Base-by-base conservation (phyloP, 2,329 filamentous ascomycete genomes). In the Catunica adiposa region DNA sequence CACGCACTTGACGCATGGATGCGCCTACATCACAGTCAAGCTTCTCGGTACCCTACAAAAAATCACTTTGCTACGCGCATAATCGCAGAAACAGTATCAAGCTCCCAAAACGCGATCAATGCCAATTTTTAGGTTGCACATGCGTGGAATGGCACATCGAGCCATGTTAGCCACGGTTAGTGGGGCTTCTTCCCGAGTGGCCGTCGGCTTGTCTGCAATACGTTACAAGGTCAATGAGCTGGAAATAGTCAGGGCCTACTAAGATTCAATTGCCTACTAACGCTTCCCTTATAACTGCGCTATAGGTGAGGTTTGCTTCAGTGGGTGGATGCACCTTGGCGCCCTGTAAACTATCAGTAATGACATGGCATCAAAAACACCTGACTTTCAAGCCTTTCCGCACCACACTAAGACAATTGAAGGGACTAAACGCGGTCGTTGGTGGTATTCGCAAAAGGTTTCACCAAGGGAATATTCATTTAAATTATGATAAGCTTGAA, bases 381-480 rank as follows among this genome's bases (percentile, higher is more conserved):
- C 37, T 31, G 44, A 40, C 44, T 55, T 48, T 40, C 53, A 20
- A 50, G 17, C 50, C 37, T 31, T 51, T 51, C 53, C 53, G 53
- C 42, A 37, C 37, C 40, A 54, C 25, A 17, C 17, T 25, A 46
- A 38, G 8, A 5, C 9, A 34, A 31, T 20, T 52, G 15, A 37
- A 8, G 25, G 3, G 2, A 37, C 8, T 1, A 1, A 31, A 6
- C 37, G 7, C 22, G n/a, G 3, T 29, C 9, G 11, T 5, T 34
- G 11, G 29, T n/a, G 7, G 7, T 46, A 17, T 46, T 46, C 2
- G 15, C n/a, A 22, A 15, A 5, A 34, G 11, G 5, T 34, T 34
- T 34, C 5, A 34, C 5, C 5, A 5, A 5, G 29, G 29, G 11
- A 34, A 34, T 34, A 34, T 34, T 34, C 29, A 34, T 34, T 5